phyloP scores from a whole-genome alignment of 495 filamentous ascomycete genomes.

The Aspergillus haitiensis region DNA sequence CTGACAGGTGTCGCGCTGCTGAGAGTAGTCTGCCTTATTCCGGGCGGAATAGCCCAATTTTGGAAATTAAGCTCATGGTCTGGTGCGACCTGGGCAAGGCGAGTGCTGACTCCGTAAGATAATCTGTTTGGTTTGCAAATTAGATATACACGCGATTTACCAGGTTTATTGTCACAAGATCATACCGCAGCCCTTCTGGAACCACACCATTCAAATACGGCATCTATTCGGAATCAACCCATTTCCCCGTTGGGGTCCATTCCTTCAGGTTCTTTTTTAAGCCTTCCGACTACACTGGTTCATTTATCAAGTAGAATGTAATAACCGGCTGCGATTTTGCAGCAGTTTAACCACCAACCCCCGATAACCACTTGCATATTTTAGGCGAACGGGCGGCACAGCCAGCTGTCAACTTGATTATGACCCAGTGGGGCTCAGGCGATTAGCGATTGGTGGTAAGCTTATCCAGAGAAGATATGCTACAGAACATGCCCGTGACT shows the following conservation, averaged over 20 bases:
- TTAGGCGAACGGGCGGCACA: slow-evolving; percentile 33
- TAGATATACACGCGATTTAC: too few species aligned
- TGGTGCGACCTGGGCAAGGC: slow-evolving; percentile 38
- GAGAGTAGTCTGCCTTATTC: slow-evolving; percentile 23
- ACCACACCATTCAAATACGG: slow-evolving; percentile 38
- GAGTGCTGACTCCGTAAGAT: slow-evolving; percentile 34
- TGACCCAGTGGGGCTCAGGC: too few species aligned
- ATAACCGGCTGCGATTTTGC: slow-evolving; percentile 38
- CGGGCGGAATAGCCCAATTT: slow-evolving; percentile 49
- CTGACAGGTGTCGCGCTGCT: slow-evolving; percentile 36
- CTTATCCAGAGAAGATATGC: too few species aligned
- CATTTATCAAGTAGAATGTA: slow-evolving; percentile 42
- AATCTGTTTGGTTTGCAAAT: slow-evolving; percentile 15
- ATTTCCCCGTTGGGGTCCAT: slow-evolving; percentile 26
- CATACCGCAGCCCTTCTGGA: slow-evolving; percentile 35
- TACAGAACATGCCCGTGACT: too few species aligned
- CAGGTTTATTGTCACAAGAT: background rate
- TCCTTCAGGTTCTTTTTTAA: slow-evolving; percentile 31
- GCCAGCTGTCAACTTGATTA: too few species aligned
- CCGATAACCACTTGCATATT: slow-evolving; percentile 47
- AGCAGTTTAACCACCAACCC: slow-evolving; percentile 50
- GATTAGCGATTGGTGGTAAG: too few species aligned
- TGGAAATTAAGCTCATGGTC: slow-evolving; percentile 37
- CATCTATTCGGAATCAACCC: slow-evolving; percentile 35
- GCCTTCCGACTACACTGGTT: slow-evolving; percentile 33